Base-by-base conservation (phyloP, 176 grass and related monocot genomes). In the Oryza officinalis region DNA sequence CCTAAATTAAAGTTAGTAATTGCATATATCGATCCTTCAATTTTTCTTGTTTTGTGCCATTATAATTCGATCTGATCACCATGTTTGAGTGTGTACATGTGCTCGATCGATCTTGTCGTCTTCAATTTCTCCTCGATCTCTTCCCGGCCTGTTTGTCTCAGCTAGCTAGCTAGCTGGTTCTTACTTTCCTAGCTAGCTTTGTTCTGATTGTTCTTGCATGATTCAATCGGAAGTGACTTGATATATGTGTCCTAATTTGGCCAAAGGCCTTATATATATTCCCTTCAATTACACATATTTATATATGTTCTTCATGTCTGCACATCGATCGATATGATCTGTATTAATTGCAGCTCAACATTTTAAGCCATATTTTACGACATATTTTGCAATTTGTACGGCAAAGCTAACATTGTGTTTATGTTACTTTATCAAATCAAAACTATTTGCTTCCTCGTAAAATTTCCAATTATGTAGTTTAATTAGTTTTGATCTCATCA, bases 231-330 rank as follows among this genome's bases (percentile, higher is more conserved):
- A 72, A 64, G 32, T 47, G 1, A 22, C 7, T 8, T 38, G 37
- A 38, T 38, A 38, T 38, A 38, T 45, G 6, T 25, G 18, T 25
- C 18, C 65, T 63, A 65, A 41, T 15, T 75, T 22, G 32, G 61
- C 75, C 76, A 76, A 83, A 88, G 59, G 57, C 45, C 44, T 83
- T 40, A 40, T 50, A 18, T 57, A 57, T 57, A 22, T 66, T 83
- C 69, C 69, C 20, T 13, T 49, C 43, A 65, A 52, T 49, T 57
- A 27, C 25, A 47, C 46, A 45, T 49, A 23, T 64, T 30, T 71
- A 0, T 8, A 67, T 13, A 9, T 57, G 52, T 65, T 79, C 67
- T 65, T 61, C n/a, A 25, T 61, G 22, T 61, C 22, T 25, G 18
- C 50, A 57, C 13, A 37, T n/a, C 47, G 2, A 30, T 30, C n/a